Evolutionary conservation across 1,284 basidiomycete species (phyloP), one percentile per base, ranked within the genome.

Genomic region (Inonotus hispidus): DNA sequence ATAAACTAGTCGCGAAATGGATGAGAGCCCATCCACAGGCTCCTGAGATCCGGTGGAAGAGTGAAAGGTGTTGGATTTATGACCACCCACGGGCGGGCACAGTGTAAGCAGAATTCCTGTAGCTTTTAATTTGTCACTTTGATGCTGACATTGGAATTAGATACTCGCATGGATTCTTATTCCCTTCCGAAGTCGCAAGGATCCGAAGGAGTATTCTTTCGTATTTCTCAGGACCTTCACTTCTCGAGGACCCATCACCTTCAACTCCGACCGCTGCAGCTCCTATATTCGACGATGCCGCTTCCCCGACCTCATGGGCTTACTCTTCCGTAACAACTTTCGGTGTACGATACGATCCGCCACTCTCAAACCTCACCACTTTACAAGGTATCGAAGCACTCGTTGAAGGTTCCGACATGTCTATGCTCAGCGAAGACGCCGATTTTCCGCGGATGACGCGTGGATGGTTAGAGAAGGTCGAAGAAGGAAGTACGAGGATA

Each of bases 21-120:
- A 93, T 99, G 83, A 81, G 83, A 38, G 71, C 87, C 61, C 95
- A 98, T 75, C 96, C 96, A 0, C 83, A 87, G 53, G 84, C 88
- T 11, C 75, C 82, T 38, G 81, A 88, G 65, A 85, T 99, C 41
- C 83, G 93, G 58, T 98, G 94, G 94, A 82, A 83, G 32, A 90
- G 92, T 67, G 96, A 99, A 71, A 84, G 88, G 29, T 98, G 96
- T 73, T 98, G 93, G 93, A 94, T 99, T 66, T 98, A 99, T 74
- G 96, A 99, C 73, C 95, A 98, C 74, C 96, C 96, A 0, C 89
- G 93, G 57, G 86, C 91, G 2, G 88, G 90, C 53, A 98, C 95
- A 21, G 92, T 95, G 84, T 93, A 78, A 70, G 89, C 77, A 2
- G 54, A n/a, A n/a, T 57, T 63, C 62, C 47, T 43, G 52, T n/a